Evolutionary conservation across 2,329 filamentous ascomycete genomes (phyloP), one percentile per base, ranked within the genome.

Genomic region (Fusarium globosum): DNA sequence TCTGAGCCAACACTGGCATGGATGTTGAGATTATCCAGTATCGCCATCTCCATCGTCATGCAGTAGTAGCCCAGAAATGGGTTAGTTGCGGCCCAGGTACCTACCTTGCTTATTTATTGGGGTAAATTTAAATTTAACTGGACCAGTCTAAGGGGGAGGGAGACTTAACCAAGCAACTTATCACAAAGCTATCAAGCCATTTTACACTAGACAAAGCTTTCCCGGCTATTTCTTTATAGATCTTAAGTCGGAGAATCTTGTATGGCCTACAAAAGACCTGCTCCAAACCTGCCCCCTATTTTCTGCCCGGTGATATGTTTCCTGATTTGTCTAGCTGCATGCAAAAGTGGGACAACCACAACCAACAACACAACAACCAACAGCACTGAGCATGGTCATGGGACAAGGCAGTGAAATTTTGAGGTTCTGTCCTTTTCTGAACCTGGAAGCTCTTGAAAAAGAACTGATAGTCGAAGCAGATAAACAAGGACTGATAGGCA

Each of bases 281-380:
- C 14, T 23, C 15, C 12, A 35, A 20, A 5, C 15, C 12, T 12
- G 16, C 30, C 20, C 21, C 15, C 16, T 18, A 23, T 18, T 35
- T 23, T 15, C 8, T 10, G 21, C 48, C 8, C 1, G 18, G 8
- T 4, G 33, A 33, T 20, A 7, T 15, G 8, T 30, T 56, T 23
- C 53, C 53, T 30, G 21, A 33, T 42, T 30, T 43, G 39, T 21
- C 53, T 42, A 43, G 53, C 15, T 56, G 53, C 53, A 56, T 56
- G 6, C 6, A 35, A 16, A 57, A 57, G 53, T 43, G 53, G 53
- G 28, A 35, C 39, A 15, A 12, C 5, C 11, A 35, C 18, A 14
- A 43, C 53, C 39, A 57, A 57, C 53, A 57, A 21, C 28, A 57
- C n/a, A 35, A 35, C 39, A 57, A 57, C 53, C 53, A 57, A 57